Evolutionary conservation across 768 basidiomycete genomes (phyloP).

Genomic region (Xanthoconium stramineum): DNA sequence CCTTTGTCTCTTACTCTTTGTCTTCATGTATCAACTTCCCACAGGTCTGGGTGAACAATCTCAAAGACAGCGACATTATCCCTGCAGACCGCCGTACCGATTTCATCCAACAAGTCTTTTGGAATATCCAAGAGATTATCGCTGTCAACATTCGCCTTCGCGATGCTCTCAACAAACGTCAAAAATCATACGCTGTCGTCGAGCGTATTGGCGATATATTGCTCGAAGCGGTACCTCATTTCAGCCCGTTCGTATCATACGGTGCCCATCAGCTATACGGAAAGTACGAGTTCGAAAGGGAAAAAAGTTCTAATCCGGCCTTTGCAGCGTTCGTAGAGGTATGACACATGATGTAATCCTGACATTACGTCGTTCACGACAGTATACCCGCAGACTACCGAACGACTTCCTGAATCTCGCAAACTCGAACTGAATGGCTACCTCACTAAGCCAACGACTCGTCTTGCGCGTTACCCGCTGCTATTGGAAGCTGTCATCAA

Average conservation of each 20-base stretch:
- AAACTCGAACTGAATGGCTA: conserved; percentile 98
- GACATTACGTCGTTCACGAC: neutral
- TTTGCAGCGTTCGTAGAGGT: conserved; percentile 98
- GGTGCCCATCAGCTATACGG: conserved; percentile 97
- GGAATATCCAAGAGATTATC: conserved; percentile 95
- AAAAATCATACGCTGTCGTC: conserved; percentile 93
- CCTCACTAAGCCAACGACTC: conserved; percentile 95
- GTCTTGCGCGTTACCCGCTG: conserved; percentile 94
- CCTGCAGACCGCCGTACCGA: conserved; percentile 72
- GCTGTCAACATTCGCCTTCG: conserved; percentile 87
- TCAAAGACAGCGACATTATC: conserved; percentile 75
- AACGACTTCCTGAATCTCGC: conserved; percentile 90
- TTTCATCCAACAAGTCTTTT: conserved; percentile 93
- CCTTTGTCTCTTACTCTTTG: neutral
- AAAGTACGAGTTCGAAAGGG: conserved; percentile 99
- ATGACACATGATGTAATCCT: conserved; percentile 10
- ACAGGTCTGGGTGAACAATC: conserved; percentile 86
- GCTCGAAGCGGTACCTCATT: conserved; percentile 80
- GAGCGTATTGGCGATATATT: conserved; percentile 90
- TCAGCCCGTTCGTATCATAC: conserved; percentile 91
- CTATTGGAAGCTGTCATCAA: conserved; percentile 90
- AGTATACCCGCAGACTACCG: conserved; percentile 59
- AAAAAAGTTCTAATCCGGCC: conserved; percentile 87
- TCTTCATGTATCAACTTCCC: conserved; percentile 3
- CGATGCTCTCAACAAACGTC: conserved; percentile 90